Percentiles rank a stretch among this genome's conserved stretches.
Conservation (phyloP, 1,139 yeast species). For the Kodamaea ohmeri region DNA sequence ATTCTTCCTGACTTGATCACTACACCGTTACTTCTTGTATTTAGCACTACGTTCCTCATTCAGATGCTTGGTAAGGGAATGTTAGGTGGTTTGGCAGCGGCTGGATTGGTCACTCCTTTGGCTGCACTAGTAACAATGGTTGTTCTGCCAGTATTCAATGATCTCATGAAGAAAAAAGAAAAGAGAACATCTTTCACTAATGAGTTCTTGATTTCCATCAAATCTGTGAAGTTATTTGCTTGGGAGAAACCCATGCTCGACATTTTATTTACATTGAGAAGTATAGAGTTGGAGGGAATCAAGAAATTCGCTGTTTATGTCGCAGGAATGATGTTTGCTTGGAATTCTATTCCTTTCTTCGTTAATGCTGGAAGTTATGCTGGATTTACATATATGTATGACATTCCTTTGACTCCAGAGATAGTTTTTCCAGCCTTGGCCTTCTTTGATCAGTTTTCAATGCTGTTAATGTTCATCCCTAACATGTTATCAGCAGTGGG, state of each 20-base stretch:
- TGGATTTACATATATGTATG: conserved; percentile 24
- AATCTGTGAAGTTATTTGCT: conserved; percentile 39
- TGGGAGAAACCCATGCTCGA: conserved; percentile 43
- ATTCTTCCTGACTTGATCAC: background rate
- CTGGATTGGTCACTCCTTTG: conserved; percentile 33
- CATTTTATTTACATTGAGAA: conserved; percentile 33
- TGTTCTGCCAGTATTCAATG: conserved; percentile 23
- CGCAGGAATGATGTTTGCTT: conserved; percentile 32
- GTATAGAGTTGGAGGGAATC: conserved; percentile 30
- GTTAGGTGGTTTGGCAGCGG: conserved; percentile 34
- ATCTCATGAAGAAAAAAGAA: conserved; percentile 33
- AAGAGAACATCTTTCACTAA: conserved; percentile 38
- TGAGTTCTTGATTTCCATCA: conserved; percentile 40
- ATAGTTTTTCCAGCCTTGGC: conserved; percentile 43
- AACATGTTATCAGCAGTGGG: conserved; percentile 26
- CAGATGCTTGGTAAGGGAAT: conserved; percentile 30
- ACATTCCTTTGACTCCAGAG: conserved; percentile 32
- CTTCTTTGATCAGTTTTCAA: conserved; percentile 34
- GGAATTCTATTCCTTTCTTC: conserved; percentile 39
- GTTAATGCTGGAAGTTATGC: conserved; percentile 34
- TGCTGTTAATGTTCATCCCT: conserved; percentile 36
- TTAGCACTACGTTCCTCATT: conserved; percentile 34
- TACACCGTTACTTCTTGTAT: background rate
- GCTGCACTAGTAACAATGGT: conserved; percentile 25
- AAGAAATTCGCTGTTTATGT: conserved; percentile 32